Base-by-base conservation (phyloP, 257 asterid genomes). In the Linaria vulgaris region DNA sequence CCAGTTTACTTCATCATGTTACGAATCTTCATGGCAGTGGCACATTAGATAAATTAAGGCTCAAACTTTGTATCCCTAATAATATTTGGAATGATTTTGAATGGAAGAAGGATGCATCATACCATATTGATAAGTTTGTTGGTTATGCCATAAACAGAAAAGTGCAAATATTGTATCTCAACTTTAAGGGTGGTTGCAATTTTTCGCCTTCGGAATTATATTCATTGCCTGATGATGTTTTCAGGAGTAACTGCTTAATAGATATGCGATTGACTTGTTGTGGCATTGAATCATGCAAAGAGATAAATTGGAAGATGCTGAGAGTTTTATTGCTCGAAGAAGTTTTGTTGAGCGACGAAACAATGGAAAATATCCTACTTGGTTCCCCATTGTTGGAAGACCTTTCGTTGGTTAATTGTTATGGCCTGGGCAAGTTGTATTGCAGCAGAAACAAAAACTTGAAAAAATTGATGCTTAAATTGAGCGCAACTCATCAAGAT, bases 311-410 rank as follows among this genome's bases (percentile, higher is more conserved):
- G 67, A 53, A 63, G 49, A 49, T 57, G 5, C 66, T 76, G n/a
- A 68, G 38, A 23, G 30, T 34, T 43, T 44, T 72, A 52, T 48
- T n/a, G 14, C 69, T 76, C 1, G 21, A 48, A 12, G 57, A 60
- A 7, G 52, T 72, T 48, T 6, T 30, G 3, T 53, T 69, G 41
- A 64, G 14, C 14, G 66, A 74, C 16, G 23, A 64, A n/a, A 15
- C 30, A 17, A 58, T 69, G 72, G 56, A 46, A 44, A 15, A 59
- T 53, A 16, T 76, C 34, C 34, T 71, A 46, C 23, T 45, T 43
- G 81, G 81, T 37, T 71, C 69, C 50, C 74, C 80, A 8, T n/a
- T 24, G 1, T 66, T 72, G 51, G 78, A 72, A 63, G 66, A 72
- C 23, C 45, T 76, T 16, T 57, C 67, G 6, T 9, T 76, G 30